A percentile compares a stretch with the other conserved stretches of the same genome.
phyloP scores from a whole-genome alignment of 1,284 basidiomycete genomes.

The Leucoagaricus sp. region DNA sequence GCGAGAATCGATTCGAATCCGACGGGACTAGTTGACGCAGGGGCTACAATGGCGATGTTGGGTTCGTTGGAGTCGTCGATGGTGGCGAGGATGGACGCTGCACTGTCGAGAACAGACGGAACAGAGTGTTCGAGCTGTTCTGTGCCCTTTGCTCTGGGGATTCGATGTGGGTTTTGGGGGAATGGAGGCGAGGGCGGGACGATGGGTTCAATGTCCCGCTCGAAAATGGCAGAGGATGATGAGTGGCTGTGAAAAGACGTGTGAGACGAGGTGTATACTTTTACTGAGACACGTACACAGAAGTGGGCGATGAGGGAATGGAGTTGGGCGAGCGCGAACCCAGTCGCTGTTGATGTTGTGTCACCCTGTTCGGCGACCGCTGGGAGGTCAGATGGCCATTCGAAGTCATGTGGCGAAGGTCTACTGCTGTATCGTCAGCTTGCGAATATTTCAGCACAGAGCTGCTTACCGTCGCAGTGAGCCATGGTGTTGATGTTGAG shows the following conservation, averaged over 20 bases:
- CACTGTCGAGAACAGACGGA: conserved; percentile 74
- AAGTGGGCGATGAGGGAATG: conserved; percentile 76
- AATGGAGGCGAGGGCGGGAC: conserved; percentile 50
- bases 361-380: conserved; percentile 3
- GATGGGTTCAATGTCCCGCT: conserved; percentile 77
- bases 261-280: too few species aligned
- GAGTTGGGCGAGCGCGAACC: conserved; percentile 53
- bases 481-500: conserved; percentile 1
- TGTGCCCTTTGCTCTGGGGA: conserved; percentile 66
- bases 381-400: neutral
- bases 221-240: conserved; percentile 79
- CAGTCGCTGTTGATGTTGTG: conserved; percentile 2
- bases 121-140: conserved; percentile 73
- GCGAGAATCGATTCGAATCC: conserved; percentile 28
- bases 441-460: neutral
- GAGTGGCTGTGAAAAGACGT: conserved; percentile 53
- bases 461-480: neutral
- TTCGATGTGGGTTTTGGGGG: conserved; percentile 66
- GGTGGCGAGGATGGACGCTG: conserved; percentile 62
- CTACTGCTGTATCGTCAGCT: neutral
- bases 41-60: conserved; percentile 59
- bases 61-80: conserved; percentile 38
- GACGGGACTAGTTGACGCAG: conserved; percentile 34
- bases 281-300: conserved; percentile 53
- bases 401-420: conserved; percentile 14